phyloP scores from a whole-genome alignment of 192 early-diverging fungal species.

The Dissophora ornata region DNA sequence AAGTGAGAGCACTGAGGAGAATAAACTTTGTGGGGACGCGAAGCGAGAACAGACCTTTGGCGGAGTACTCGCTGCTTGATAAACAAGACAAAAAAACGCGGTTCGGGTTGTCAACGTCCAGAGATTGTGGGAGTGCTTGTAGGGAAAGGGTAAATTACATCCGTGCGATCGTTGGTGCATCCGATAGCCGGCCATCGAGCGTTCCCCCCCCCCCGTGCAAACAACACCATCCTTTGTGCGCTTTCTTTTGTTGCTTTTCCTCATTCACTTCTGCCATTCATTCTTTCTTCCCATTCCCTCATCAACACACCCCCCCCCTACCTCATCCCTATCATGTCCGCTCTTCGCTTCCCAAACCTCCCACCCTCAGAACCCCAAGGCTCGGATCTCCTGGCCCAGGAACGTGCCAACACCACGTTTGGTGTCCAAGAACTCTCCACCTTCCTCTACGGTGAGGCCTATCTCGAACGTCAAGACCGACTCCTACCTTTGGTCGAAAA shows the following conservation, averaged over 20 bases:
- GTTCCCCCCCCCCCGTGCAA: no score
- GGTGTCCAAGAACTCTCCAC: constrained; percentile 68
- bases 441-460: constrained; percentile 73
- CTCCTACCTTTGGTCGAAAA: constrained; percentile 68
- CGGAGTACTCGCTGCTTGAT: background rate
- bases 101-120: no score
- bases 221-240: no score
- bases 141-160: no score
- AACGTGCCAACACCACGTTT: constrained; percentile 76
- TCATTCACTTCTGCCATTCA: background rate
- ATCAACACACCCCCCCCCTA: background rate
- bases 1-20: background rate
- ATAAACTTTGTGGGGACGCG: background rate
- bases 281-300: background rate
- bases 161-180: no score
- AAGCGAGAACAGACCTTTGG: background rate
- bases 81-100: background rate
- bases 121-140: no score
- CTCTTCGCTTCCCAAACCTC: constrained; percentile 48
- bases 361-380: constrained; percentile 60
- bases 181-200: background rate
- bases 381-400: constrained; percentile 62
- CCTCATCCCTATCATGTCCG: constrained; percentile 24
- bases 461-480: constrained; percentile 64
- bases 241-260: background rate